Evolutionary conservation across 805 yeast species (phyloP), one percentile per base, ranked within the genome.

Genomic region (Candida maltosa): DNA sequence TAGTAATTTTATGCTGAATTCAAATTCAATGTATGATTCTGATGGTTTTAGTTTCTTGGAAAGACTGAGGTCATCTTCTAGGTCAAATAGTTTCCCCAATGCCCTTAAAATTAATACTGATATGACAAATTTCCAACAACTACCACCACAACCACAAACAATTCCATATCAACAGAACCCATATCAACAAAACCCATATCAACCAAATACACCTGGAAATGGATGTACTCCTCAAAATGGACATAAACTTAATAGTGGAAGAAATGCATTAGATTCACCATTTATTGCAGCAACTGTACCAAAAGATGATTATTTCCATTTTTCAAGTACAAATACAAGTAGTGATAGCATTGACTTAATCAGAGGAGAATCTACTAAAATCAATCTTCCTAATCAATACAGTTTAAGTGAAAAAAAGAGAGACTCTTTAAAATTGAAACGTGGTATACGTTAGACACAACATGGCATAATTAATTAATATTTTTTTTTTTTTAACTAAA

Each of bases 381-480:
- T 33, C 14, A 34, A 19, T 25, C 15, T 27, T 4, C 34, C 28
- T 6, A 21, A 3, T 14, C 64, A 60, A 39, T 52, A 56, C 32
- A 59, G 60, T 26, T 50, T 66, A 38, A 63, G 68, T 44, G 73
- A 68, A 37, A 67, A 65, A 53, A 68, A 68, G 51, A 52, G 73
- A 40, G 73, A 68, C 31, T 62, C 69, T 17, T 57, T 68, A 42
- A 67, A 65, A 42, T 45, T 68, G 49, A 68, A 68, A 37, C 54
- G 73, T 51, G 73, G 73, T 21, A 68, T 67, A 19, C 69, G 58
- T 45, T 67, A 50, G 40, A 11, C 16, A 11, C 6, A 10, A 11
- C 16, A 10, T 9, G 12, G 12, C 12, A 5, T n/a, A 9, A 24
- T 9, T 24, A 24, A 15, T n/a, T 9, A 6, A 9, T n/a, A 9